Percentiles rank a stretch among this genome's conserved stretches.
phyloP scores from a whole-genome alignment of 352 stramenopile genomes.

The Pythium apleroticum region DNA sequence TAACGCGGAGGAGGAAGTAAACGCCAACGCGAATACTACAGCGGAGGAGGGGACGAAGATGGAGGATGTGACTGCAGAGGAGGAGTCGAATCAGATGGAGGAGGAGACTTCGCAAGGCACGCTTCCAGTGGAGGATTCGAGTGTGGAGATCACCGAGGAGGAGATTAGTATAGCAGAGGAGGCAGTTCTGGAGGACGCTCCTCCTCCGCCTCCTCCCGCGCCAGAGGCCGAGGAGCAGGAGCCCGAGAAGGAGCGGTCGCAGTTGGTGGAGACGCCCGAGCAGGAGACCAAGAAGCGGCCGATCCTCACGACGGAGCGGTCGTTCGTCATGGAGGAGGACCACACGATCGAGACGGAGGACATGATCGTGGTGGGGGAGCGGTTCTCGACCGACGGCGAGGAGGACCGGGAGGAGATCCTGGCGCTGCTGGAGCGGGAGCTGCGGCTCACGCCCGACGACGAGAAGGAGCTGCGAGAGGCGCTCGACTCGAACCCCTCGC shows the following conservation, averaged over 20 bases:
- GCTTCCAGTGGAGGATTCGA: neutral
- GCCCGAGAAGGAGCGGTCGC: neutral
- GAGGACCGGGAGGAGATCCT: conserved; percentile 38
- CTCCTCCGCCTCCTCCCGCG: conserved; percentile 1
- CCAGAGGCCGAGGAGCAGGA: neutral
- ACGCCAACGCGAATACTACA: neutral
- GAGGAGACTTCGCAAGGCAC: neutral
- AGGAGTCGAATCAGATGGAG: conserved; percentile 22
- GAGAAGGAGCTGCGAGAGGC: conserved; percentile 15
- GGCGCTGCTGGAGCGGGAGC: conserved; percentile 16
- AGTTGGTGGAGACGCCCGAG: conserved; percentile 24
- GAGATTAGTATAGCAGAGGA: neutral
- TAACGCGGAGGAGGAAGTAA: conserved; percentile 1
- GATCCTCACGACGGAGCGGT: conserved; percentile 69
- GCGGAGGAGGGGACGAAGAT: neutral
- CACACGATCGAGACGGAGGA: conserved; percentile 60
- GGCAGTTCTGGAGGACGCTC: neutral
- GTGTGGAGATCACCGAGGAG: neutral
- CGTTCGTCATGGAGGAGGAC: conserved; percentile 65
- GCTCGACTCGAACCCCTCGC: conserved; percentile 10
- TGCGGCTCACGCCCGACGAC: conserved; percentile 12
- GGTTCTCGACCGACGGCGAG: conserved; percentile 55
- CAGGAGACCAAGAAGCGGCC: conserved; percentile 30
- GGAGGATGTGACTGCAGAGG: too few species aligned
- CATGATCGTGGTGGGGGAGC: conserved; percentile 59